Conservation (phyloP, 2,329 filamentous ascomycete genomes). For the Xylariaceae sp. region DNA sequence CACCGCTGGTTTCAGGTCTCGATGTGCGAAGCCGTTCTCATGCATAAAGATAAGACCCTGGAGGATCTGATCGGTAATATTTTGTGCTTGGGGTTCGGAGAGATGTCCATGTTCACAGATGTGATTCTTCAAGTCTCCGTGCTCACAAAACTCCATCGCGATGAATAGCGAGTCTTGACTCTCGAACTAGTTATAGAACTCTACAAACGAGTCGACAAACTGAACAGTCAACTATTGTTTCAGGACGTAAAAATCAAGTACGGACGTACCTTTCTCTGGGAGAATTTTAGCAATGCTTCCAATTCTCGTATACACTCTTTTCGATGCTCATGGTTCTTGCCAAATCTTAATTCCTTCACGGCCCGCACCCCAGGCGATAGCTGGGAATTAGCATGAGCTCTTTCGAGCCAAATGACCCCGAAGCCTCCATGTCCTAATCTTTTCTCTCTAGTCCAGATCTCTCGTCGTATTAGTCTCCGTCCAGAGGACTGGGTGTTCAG, state of each 20-base stretch:
- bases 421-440: not conserved
- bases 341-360: not conserved
- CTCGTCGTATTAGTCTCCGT: not conserved
- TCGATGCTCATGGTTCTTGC: not conserved
- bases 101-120: not conserved
- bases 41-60: conserved; percentile 24
- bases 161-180: not conserved
- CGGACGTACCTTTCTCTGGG: not conserved
- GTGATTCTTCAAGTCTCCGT: not conserved
- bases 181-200: conserved; percentile 3
- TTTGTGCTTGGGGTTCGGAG: conserved; percentile 8
- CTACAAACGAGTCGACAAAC: not conserved
- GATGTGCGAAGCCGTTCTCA: conserved; percentile 20
- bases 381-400: not conserved
- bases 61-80: conserved; percentile 15
- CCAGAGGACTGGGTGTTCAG: not conserved
- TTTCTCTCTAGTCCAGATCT: not conserved
- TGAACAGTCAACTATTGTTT: too few relatives aligned
- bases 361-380: not conserved
- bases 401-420: not conserved
- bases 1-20: conserved; percentile 30
- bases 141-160: not conserved
- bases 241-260: not conserved
- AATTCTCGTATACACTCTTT: not conserved
- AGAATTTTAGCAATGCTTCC: conserved; percentile 10